These are phyloP conservation scores for Sporothrix sp. DNA, from an alignment of 2,329 filamentous ascomycete species.

Conservation along the genomic window DNA sequence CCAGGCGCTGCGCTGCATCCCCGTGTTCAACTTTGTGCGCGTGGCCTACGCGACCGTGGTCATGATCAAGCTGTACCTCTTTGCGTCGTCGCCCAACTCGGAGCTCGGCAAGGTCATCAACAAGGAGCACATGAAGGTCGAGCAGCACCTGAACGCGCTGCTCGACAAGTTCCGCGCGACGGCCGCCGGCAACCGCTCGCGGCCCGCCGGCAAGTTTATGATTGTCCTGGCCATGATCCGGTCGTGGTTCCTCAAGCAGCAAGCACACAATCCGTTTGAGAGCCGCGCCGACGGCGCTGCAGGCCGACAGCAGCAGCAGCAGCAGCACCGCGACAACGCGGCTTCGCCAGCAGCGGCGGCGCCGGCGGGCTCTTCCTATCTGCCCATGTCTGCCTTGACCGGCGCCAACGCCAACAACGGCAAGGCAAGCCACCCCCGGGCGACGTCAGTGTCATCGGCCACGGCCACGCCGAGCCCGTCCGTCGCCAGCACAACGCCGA, in stretches of 20 bases:
- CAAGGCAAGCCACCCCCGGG: slow-evolving; percentile 7
- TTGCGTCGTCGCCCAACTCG: slow-evolving; percentile 52
- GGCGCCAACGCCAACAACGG: neutral
- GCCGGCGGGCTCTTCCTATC: neutral
- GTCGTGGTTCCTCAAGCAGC: slow-evolving; percentile 53
- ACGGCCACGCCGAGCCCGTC: neutral
- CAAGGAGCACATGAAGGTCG: slow-evolving; percentile 55
- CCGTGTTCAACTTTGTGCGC: slow-evolving; percentile 62
- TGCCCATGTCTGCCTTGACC: neutral
- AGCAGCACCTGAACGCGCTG: slow-evolving; percentile 58
- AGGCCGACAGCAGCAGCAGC: neutral
- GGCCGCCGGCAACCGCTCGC: slow-evolving; percentile 52
- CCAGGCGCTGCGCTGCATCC: slow-evolving; percentile 50
- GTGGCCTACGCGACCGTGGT: slow-evolving; percentile 63
- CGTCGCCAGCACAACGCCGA: neutral
- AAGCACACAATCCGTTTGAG: neutral
- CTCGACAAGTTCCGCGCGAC: slow-evolving; percentile 57
- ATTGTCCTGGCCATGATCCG: slow-evolving; percentile 61
- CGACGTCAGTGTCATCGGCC: slow-evolving; percentile 15
- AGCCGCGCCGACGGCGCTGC: slow-evolving; percentile 1
- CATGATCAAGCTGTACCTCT: slow-evolving; percentile 60
- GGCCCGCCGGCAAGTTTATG: slow-evolving; percentile 60
- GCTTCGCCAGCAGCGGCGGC: neutral
- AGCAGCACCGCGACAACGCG: neutral
- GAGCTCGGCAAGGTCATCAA: slow-evolving; percentile 62